phyloP scores from a whole-genome alignment of 23 red algal species.

The Gracilaria gracilis region DNA sequence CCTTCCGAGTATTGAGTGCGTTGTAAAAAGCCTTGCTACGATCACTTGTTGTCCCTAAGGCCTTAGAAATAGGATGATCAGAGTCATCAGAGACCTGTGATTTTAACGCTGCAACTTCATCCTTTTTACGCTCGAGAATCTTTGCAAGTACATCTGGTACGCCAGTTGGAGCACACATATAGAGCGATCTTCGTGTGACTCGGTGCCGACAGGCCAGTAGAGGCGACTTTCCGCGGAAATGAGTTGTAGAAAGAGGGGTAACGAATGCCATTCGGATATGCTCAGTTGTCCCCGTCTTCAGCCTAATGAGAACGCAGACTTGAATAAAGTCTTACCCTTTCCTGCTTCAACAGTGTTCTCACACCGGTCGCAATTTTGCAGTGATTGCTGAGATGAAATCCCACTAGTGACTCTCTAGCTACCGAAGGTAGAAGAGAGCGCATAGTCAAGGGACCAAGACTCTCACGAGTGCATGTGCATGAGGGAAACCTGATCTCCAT shows the following conservation, averaged over 20 bases:
- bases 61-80: slow-evolving; percentile 72
- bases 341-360: too few relatives aligned
- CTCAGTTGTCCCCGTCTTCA: neutral
- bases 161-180: slow-evolving; percentile 8
- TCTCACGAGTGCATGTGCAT: too few relatives aligned
- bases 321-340: neutral
- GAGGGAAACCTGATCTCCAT: too few relatives aligned
- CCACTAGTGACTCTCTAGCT: too few relatives aligned
- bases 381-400: too few relatives aligned
- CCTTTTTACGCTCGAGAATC: slow-evolving; percentile 90
- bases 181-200: neutral
- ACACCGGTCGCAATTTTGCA: too few relatives aligned
- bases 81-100: slow-evolving; percentile 64
- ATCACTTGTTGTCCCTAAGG: slow-evolving; percentile 17
- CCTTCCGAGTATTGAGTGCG: slow-evolving; percentile 68
- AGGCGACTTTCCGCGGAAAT: neutral
- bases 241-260: neutral
- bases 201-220: neutral
- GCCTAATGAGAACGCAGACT: neutral
- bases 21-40: slow-evolving; percentile 68
- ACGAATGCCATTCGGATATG: slow-evolving; percentile 42
- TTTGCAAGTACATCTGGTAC: slow-evolving; percentile 87
- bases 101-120: slow-evolving; percentile 78
- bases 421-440: too few relatives aligned
- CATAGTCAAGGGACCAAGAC: too few relatives aligned